Conservation (phyloP, 768 basidiomycete species). For the Naematelia encephala region DNA sequence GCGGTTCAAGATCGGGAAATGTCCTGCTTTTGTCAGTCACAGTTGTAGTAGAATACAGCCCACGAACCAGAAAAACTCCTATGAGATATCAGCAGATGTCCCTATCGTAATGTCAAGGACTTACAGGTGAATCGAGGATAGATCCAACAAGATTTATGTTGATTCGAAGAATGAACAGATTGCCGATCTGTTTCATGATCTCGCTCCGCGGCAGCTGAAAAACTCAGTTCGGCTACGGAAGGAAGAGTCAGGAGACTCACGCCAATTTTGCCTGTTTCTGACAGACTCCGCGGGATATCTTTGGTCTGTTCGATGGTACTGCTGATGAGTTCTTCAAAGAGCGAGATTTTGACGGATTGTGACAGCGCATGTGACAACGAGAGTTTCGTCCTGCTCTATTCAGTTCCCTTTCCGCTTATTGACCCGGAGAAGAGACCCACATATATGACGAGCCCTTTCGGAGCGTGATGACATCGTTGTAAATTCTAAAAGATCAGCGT, state of each 20-base stretch:
- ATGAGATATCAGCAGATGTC: conserved; percentile 15
- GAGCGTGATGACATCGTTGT: conserved; percentile 92
- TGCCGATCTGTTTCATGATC: conserved; percentile 97
- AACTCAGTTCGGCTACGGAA: neutral
- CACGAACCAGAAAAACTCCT: conserved; percentile 91
- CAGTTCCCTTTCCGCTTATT: conserved; percentile 6
- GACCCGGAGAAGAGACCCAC: conserved; percentile 57
- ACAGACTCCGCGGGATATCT: conserved; percentile 87
- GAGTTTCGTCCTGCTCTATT: conserved; percentile 76
- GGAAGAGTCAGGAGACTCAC: conserved; percentile 49
- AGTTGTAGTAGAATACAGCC: conserved; percentile 34
- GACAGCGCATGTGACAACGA: conserved; percentile 91
- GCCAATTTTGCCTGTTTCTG: conserved; percentile 90
- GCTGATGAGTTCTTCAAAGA: conserved; percentile 92
- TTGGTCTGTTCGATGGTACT: conserved; percentile 94
- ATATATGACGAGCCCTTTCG: conserved; percentile 93
- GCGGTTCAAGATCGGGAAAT: conserved; percentile 88
- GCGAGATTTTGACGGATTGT: conserved; percentile 94
- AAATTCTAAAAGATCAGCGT: conserved; percentile 60
- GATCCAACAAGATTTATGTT: conserved; percentile 95
- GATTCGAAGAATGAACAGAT: conserved; percentile 85
- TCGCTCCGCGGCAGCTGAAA: conserved; percentile 58
- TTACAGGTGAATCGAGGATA: conserved; percentile 88
- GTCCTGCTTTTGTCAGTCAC: conserved; percentile 56
- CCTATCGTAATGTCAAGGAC: conserved; percentile 44